Evolutionary conservation across 305 asterid species (phyloP), one percentile per base, ranked within the genome.

Genomic region (Rubia peregrina): DNA sequence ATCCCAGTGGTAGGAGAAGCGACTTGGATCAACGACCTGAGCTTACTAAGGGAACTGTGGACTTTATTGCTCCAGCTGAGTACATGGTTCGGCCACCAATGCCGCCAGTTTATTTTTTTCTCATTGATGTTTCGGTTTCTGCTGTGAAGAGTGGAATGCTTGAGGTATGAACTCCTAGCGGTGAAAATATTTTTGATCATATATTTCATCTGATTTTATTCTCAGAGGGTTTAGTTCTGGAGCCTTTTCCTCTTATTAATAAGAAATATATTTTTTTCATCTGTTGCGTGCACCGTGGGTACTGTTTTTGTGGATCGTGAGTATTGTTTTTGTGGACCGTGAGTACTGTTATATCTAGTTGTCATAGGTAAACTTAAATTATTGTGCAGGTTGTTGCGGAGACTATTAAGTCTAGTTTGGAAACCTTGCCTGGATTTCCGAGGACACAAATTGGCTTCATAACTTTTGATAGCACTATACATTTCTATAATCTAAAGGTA

Each of bases 81-180:
- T 95, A 95, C 80, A 95, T 95, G 99, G 90, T 95, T 83, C 98
- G 99, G 62, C 96, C 97, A 74, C 99, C 99, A 48, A 94, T 94
- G 98, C 99, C 98, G 6, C 99, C 99, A 46, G 73, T 82, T 69
- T 94, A 87, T 75, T 91, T 94, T 81, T 94, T 94, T 71, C 97
- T 94, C 83, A 94, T 94, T n/a, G 99, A 94, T 73, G 98, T 91
- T 68, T 94, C 99, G 59, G 74, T 90, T 76, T 88, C 92, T 79
- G 96, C 99, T 68, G 96, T 88, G 71, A 88, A 79, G 80, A 94
- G 98, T 65, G 99, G 99, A 75, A 85, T 94, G 99, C 94, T 94
- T 75, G 94, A 91, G 99, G 99, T 94, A 88, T 82, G 76, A 55
- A 43, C 68, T 80, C 80, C 30, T 60, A 63, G 55, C n/a, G 60